Base-by-base conservation (phyloP, 768 basidiomycete species). In the Dentipellis fragilis region DNA sequence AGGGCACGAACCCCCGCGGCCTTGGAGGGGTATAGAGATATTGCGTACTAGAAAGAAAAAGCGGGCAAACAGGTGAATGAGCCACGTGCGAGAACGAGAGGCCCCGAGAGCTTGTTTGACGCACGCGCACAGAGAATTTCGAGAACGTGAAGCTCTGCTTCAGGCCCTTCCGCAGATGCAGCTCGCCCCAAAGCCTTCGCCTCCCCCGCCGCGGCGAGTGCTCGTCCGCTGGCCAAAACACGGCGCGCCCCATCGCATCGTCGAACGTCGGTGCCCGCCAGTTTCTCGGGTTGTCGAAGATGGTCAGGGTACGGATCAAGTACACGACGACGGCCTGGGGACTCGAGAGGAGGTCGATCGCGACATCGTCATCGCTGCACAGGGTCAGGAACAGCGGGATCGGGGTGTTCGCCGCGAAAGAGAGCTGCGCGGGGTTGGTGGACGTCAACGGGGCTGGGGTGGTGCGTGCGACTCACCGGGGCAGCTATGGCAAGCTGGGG, bases 191-290 rank as follows among this genome's bases (percentile, higher is more conserved):
- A 12, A 82, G 64, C 40, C 66, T 61, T 22, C 76, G 71, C 51
- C 63, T 69, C 6, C 69, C 69, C 3, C 56, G 51, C 55, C 62
- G 67, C 22, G 64, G 60, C 14, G 11, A 64, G 19, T 69, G 67
- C 34, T 72, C 72, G 9, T 63, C 62, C 6, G 70, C 66, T 1
- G 70, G 68, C 81, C 80, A 84, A 64, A 81, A 80, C 37, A 72
- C 72, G 1, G 74, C 81, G 47, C 69, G 68, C 8, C 74, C 75
- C 16, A 71, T 69, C 19, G 58, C 66, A 48, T 72, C 69, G 7
- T 64, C 58, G 65, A 83, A 80, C 51, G 16, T 35, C 9, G 22
- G 21, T 9, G 19, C 22, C 35, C 17, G 19, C 54, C 52, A 34
- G 48, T 23, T 49, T 10, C 55, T 48, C 7, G 36, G 34, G 47